phyloP scores from a whole-genome alignment of 169 alveolate species.

The Plasmodium coatneyi region DNA sequence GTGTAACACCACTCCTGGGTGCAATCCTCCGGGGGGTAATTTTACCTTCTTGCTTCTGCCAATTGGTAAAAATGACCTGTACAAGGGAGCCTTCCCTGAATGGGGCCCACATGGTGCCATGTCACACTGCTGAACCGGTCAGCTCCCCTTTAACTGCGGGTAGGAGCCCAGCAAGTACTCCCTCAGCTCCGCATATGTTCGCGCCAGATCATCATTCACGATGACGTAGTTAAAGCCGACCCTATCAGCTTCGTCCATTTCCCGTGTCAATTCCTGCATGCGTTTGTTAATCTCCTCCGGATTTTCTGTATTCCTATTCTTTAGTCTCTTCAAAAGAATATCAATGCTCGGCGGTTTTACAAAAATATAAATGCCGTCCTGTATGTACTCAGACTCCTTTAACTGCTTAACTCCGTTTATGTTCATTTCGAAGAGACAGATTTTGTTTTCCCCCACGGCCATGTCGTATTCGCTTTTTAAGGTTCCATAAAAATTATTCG shows the following conservation, averaged over 20 bases:
- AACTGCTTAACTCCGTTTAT: conserved; percentile 89
- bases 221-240: conserved; percentile 58
- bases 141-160: background rate
- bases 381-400: conserved; percentile 51
- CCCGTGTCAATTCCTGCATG: conserved; percentile 86
- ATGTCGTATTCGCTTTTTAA: conserved; percentile 79
- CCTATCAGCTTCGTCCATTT: conserved; percentile 80
- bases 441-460: conserved; percentile 80
- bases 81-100: background rate
- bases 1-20: background rate
- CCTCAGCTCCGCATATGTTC: conserved; percentile 32
- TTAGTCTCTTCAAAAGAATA: conserved; percentile 85
- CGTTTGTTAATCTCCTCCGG: conserved; percentile 87
- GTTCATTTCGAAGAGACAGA: conserved; percentile 91
- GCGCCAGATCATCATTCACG: conserved; percentile 72
- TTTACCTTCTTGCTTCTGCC: background rate
- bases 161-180: conserved; percentile 8
- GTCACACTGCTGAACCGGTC: background rate
- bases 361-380: conserved; percentile 81
- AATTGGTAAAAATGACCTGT: background rate
- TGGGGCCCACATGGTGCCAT: background rate
- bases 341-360: conserved; percentile 84
- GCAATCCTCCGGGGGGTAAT: background rate
- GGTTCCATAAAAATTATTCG: conserved; percentile 91
- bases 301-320: conserved; percentile 89